Conservation (phyloP, 2,329 filamentous ascomycete species). For the Immersiporthe knoxdaviesiana region DNA sequence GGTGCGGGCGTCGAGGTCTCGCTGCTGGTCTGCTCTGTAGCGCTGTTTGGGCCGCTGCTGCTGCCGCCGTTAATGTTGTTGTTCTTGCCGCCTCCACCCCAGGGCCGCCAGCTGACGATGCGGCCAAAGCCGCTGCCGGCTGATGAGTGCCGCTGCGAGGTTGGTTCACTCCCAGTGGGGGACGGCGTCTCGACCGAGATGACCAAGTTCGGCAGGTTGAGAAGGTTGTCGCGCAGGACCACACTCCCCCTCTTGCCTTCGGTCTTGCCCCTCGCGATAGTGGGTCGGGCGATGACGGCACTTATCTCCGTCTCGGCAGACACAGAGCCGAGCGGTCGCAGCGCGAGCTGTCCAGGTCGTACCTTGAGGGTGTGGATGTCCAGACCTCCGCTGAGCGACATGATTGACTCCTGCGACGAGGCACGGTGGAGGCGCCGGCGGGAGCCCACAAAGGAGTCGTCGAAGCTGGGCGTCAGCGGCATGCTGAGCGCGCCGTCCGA, state of each 20-base stretch:
- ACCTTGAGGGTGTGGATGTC: slow-evolving; percentile 84
- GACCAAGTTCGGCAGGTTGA: slow-evolving; percentile 42
- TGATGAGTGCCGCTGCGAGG: slow-evolving; percentile 30
- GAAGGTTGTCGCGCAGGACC: slow-evolving; percentile 61
- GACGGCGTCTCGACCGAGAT: slow-evolving; percentile 23
- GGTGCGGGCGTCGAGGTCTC: slow-evolving; percentile 14
- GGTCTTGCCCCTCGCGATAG: slow-evolving; percentile 48
- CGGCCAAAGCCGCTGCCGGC: slow-evolving; percentile 42
- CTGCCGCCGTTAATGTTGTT: neutral
- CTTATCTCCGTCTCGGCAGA: slow-evolving; percentile 61
- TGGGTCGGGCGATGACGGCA: slow-evolving; percentile 62
- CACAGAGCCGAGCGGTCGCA: slow-evolving; percentile 56
- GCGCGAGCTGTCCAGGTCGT: slow-evolving; percentile 74
- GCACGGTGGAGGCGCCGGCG: slow-evolving; percentile 53
- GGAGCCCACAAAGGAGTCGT: slow-evolving; percentile 35
- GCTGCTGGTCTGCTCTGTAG: neutral
- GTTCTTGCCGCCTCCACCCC: slow-evolving; percentile 38
- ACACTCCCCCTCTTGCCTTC: slow-evolving; percentile 55
- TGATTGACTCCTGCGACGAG: slow-evolving; percentile 83
- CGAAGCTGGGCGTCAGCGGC: slow-evolving; percentile 27
- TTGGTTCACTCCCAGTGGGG: neutral
- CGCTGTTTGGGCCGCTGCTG: neutral
- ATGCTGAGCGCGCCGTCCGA: slow-evolving; percentile 25
- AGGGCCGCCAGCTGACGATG: slow-evolving; percentile 55
- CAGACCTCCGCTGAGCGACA: slow-evolving; percentile 84